Evolutionary conservation across 139 green algal species (phyloP).

Genomic region (Coccomyxa sp.): DNA sequence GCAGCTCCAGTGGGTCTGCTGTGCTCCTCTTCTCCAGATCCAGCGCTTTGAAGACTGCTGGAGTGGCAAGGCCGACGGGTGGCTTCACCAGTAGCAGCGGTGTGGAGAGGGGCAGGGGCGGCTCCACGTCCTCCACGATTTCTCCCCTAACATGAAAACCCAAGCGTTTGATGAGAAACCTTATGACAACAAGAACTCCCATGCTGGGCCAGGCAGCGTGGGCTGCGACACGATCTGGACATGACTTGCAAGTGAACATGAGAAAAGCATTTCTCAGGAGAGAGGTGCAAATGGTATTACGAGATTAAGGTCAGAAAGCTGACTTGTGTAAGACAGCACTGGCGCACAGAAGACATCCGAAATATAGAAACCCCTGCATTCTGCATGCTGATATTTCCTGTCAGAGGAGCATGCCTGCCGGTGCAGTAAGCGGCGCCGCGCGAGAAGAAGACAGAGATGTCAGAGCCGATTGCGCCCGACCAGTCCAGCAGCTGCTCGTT

Average conservation of each 20-base stretch:
- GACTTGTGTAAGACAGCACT: no score
- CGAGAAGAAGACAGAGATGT: conserved; percentile 96
- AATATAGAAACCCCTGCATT: no score
- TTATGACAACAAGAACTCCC: background rate
- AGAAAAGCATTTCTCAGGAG: no score
- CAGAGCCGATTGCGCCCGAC: conserved; percentile 90
- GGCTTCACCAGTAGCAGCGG: conserved; percentile 93
- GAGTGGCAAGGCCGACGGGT: conserved; percentile 77
- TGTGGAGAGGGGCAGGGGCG: conserved; percentile 74
- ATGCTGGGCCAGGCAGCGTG: background rate
- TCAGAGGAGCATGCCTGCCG: conserved; percentile 39
- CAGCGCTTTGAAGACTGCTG: conserved; percentile 89
- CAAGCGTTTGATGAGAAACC: background rate
- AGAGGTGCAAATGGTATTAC: no score
- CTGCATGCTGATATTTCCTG: no score
- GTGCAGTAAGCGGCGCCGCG: conserved; percentile 94
- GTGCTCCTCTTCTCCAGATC: conserved; percentile 72
- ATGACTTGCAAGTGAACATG: background rate
- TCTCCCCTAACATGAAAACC: conserved; percentile 55
- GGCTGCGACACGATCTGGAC: background rate
- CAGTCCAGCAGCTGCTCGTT: conserved; percentile 83
- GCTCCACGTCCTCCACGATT: conserved; percentile 86
- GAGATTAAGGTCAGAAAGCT: no score
- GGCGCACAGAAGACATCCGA: no score
- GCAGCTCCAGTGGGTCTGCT: conserved; percentile 75